Base-by-base conservation (phyloP, 768 basidiomycete species). In the Leucogyrophana mollusca region DNA sequence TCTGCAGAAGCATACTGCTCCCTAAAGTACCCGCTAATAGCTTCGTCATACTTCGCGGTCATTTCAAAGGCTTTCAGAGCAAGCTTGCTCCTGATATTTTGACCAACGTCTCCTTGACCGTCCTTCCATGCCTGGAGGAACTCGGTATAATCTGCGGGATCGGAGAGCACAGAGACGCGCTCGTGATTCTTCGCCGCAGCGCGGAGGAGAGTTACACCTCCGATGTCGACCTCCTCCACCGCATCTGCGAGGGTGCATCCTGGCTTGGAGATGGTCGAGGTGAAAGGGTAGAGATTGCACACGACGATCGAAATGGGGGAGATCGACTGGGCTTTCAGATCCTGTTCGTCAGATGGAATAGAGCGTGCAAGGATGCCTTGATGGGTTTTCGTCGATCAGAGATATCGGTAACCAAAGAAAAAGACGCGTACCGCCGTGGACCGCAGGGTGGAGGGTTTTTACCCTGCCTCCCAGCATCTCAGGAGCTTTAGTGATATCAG, bases 391-490 rank as follows among this genome's bases (percentile, higher is more conserved):
- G 52, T 56, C 22, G 45, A 53, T 25, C 18, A 40, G 32, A 16
- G 14, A 13, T 14, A 14, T 35, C 9, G 23, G 20, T 25, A 18
- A 4, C 13, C 20, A 27, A 43, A 33, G 21, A 37, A 34, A 27
- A 38, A 22, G 32, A 36, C 17, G 61, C 71, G 34, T 56, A 94
- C 94, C 96, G 64, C 96, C 96, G 58, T 99, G 96, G 16, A 99
- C 92, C 10, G 89, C 94, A 37, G 96, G 96, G 60, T 99, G 96
- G 9, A 99, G 82, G 2, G 96, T 99, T 73, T 99, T 98, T 46
- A 98, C 96, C 56, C 96, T 78, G 20, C 96, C 96, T 43, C 96
- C 95, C 3, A 99, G 79, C 94, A 99, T 98, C 68, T 99, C 96
- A 4, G 96, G 95, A 0, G 94, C 94, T 59, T 94, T 95, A 40